Evolutionary conservation across 2,329 filamentous ascomycete species (phyloP), one percentile per base, ranked within the genome.

Genomic region (Alternaria infectoria): DNA sequence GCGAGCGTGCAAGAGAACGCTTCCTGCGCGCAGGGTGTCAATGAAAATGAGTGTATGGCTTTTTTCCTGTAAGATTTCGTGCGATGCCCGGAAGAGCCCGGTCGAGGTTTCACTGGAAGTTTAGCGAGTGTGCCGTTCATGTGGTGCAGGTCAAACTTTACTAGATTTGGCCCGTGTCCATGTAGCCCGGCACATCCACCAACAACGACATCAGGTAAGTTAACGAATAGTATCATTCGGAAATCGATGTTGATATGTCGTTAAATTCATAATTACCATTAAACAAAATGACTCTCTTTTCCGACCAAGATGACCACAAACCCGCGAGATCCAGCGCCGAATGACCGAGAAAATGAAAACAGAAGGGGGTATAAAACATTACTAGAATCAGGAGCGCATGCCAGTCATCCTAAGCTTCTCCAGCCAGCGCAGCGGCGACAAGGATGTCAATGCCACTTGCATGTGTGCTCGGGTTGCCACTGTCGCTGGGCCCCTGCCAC

Each of bases 401-500:
- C 60, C 21, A 56, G 12, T 10, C 50, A 8, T 19, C 19, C 21
- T 59, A 67, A 36, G 50, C 26, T 10, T 56, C 40, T 11, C 30
- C 47, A 17, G 60, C 64, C 49, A 66, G 47, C 2, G 69, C 71
- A 43, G 77, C 77, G 54, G 88, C 89, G 58, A 91, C 87, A 19
- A 91, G 77, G n/a, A 84, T 85, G 79, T 91, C 89, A 69, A 91
- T 78, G 0, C 88, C 89, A 23, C 86, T 86, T 70, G 86, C 88
- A 50, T 91, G 89, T n/a, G 87, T 87, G 43, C 85, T 82, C 0
- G 87, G 85, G 64, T 81, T 81, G 1, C 82, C 84, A 43, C 84
- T 82, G 0, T 71, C 71, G 25, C 83, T 83, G 0, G 87, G 87
- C 0, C 88, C 89, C 6, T 85, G 82, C 89, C 89, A 91, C 5